phyloP scores from a whole-genome alignment of 768 basidiomycete genomes.

The Sutorius australiensis region DNA sequence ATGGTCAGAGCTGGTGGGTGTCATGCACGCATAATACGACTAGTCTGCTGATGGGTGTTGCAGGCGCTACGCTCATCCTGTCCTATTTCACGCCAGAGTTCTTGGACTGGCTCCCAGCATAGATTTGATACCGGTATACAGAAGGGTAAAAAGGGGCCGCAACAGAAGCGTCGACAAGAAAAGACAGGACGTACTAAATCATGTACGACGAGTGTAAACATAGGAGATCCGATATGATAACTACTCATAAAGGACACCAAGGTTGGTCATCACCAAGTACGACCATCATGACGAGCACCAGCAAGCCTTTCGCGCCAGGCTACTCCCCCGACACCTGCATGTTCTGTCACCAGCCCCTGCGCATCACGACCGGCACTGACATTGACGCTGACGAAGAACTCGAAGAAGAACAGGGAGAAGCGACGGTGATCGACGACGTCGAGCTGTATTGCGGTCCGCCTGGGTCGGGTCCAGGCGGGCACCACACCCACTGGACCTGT shows the following conservation, averaged over 20 bases:
- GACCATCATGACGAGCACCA: conserved; percentile 6
- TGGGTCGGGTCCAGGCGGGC: conserved; percentile 18
- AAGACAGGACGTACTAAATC: not conserved
- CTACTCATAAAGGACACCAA: not conserved
- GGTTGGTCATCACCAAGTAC: not conserved
- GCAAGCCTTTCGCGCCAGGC: not conserved
- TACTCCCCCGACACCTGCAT: conserved; percentile 26
- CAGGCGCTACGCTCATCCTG: conserved; percentile 85
- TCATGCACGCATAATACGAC: not conserved
- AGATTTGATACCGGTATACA: not conserved
- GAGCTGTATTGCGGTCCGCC: conserved; percentile 22
- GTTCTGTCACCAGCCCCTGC: conserved; percentile 18
- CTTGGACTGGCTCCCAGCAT: conserved; percentile 71
- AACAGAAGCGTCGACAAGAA: not conserved
- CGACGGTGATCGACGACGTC: conserved; percentile 23
- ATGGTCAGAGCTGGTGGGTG: conserved; percentile 86
- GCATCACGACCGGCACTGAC: conserved; percentile 7
- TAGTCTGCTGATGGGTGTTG: conserved; percentile 6
- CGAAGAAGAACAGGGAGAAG: not conserved
- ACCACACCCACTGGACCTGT: conserved; percentile 28
- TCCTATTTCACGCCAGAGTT: conserved; percentile 98
- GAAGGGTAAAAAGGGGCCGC: not conserved
- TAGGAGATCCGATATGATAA: conserved; percentile 8
- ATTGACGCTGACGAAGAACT: conserved; percentile 4
- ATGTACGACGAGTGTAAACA: conserved; percentile 2